phyloP scores from a whole-genome alignment of 83 land plant genomes.

The Thuja plicata region DNA sequence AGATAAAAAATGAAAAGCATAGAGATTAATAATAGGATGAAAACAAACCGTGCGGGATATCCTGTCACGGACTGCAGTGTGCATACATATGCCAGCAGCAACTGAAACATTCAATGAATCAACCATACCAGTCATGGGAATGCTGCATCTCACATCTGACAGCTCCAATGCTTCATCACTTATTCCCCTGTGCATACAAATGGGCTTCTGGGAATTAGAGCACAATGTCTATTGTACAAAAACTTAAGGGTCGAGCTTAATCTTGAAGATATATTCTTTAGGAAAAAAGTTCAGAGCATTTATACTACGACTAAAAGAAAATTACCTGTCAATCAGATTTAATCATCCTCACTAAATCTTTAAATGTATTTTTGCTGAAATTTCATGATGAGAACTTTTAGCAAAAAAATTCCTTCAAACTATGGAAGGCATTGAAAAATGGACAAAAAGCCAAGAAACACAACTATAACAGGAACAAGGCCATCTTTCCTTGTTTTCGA shows the following conservation, averaged over 20 bases:
- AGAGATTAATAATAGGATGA: not conserved
- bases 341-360: not conserved
- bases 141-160: slow-evolving; percentile 82
- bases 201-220: not conserved
- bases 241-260: not conserved
- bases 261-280: not conserved
- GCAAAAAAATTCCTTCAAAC: not conserved
- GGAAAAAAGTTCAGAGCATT: not conserved
- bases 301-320: not conserved
- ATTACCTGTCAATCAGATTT: not conserved
- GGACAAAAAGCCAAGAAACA: not conserved
- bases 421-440: not conserved
- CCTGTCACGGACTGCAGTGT: slow-evolving; percentile 83
- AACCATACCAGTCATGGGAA: slow-evolving; percentile 98
- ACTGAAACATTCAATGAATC: slow-evolving; percentile 99
- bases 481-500: not conserved
- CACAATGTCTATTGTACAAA: not conserved
- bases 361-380: not conserved
- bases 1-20: not conserved
- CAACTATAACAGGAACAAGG: not conserved
- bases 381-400: not conserved
- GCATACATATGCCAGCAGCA: slow-evolving; percentile 95
- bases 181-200: slow-evolving; percentile 66
- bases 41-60: slow-evolving; percentile 52
- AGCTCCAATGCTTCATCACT: slow-evolving; percentile 76